These are phyloP conservation scores for Mimosa bimucronata DNA, from an alignment of 306 rosid species.

Conservation along the genomic window DNA sequence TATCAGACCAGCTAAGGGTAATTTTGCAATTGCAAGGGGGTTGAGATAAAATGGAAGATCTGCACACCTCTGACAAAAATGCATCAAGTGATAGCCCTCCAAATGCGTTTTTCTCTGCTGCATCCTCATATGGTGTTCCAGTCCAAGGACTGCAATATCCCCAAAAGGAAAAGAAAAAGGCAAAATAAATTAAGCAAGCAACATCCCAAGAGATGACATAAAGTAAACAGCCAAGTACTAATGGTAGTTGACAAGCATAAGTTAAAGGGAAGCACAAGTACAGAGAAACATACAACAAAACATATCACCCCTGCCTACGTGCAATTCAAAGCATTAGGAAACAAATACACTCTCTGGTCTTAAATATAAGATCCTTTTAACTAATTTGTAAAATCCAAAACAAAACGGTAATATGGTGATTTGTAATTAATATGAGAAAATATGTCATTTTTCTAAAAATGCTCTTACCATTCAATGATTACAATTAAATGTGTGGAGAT, in stretches of 20 bases:
- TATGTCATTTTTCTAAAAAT: no score
- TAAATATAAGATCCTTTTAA: neutral
- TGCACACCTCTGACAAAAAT: constrained; percentile 63
- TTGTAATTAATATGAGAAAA: neutral
- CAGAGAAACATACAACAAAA: neutral
- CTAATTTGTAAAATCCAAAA: neutral
- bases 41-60: neutral
- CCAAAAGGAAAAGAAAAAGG: neutral
- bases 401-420: no score
- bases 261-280: neutral
- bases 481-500: neutral
- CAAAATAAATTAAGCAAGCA: constrained; percentile 25
- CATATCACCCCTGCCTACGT: neutral
- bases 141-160: constrained; percentile 76
- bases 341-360: neutral
- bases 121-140: constrained; percentile 72
- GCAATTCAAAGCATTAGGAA: neutral
- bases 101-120: constrained; percentile 78
- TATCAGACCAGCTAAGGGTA: neutral
- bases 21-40: neutral
- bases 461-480: neutral
- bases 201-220: neutral
- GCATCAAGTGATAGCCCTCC: constrained; percentile 85
- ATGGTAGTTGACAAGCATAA: neutral
- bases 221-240: neutral